Percentiles rank a stretch among this genome's conserved stretches.
These are phyloP conservation scores for Saccharomyces uvarum DNA, from an alignment of 1,139 yeast genomes.

Conservation along the genomic window DNA sequence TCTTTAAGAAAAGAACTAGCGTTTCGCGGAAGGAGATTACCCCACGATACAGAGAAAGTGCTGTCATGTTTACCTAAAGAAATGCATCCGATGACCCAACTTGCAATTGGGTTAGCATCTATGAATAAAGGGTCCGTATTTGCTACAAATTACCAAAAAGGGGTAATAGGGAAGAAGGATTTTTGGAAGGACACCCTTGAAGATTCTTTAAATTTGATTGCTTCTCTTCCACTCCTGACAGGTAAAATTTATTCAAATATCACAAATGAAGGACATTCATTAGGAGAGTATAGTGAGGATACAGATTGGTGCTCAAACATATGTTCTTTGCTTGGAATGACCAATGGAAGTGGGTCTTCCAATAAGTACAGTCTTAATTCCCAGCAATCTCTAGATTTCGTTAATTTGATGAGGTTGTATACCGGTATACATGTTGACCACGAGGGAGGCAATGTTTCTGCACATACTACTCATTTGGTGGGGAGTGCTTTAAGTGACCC, in stretches of 20 bases:
- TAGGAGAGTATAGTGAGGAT: slow-evolving; percentile 55
- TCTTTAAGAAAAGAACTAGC: slow-evolving; percentile 78
- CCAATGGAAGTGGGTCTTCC: slow-evolving; percentile 36
- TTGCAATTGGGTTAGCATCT: slow-evolving; percentile 87
- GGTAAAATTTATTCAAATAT: slow-evolving; percentile 91
- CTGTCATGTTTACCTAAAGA: slow-evolving; percentile 77
- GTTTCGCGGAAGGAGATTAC: slow-evolving; percentile 67
- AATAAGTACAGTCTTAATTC: slow-evolving; percentile 46
- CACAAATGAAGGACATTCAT: slow-evolving; percentile 73
- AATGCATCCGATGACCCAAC: slow-evolving; percentile 97
- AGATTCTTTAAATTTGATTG: slow-evolving; percentile 81
- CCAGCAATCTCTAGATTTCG: slow-evolving; percentile 39
- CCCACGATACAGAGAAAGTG: slow-evolving; percentile 76
- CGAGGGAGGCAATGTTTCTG: slow-evolving; percentile 98
- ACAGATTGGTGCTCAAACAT: slow-evolving; percentile 89
- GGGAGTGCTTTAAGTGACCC: slow-evolving; percentile 95
- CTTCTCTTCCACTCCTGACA: slow-evolving; percentile 86
- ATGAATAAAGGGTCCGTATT: slow-evolving; percentile 84
- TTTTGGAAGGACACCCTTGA: slow-evolving; percentile 93
- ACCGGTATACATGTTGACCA: slow-evolving; percentile 94
- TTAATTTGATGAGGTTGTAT: slow-evolving; percentile 87
- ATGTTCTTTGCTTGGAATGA: slow-evolving; percentile 68
- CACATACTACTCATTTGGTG: slow-evolving; percentile 94
- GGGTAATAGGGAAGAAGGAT: slow-evolving; percentile 67
- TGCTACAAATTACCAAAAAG: slow-evolving; percentile 85